Evolutionary conservation across 345 rosid species (phyloP), one percentile per base, ranked within the genome.

Genomic region (Conringia planisiliqua): DNA sequence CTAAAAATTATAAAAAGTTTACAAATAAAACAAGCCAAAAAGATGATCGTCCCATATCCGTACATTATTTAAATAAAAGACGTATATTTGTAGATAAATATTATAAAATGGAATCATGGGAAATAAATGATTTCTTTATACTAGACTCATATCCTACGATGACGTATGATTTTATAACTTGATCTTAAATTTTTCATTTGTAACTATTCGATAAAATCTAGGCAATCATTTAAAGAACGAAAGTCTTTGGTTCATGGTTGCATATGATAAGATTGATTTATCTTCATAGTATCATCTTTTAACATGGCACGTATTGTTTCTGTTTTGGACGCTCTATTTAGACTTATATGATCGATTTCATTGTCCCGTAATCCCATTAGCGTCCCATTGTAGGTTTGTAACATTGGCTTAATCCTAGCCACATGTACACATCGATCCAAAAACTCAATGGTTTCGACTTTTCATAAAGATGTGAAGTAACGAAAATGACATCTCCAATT

Each of bases 401-500:
- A 72, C 32, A 71, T 20, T 51, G 61, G 43, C 22, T 29, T 59
- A 68, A 67, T 26, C 62, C n/a, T 60, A 51, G 38, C 63, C 62
- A 60, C 55, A 40, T 59, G 62, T 67, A 60, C 47, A 50, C 69
- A 51, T 54, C 18, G 7, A 14, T 30, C 63, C 62, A 59, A 51
- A 54, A 16, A 69, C 65, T 42, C 70, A 62, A 42, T 50, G 69
- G 58, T 51, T 22, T 69, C 79, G 20, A 51, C 69, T 30, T 60
- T 42, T 50, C 22, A 54, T 54, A 70, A 54, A 55, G 42, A 62
- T 69, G 17, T 43, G 50, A 54, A 32, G 62, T 30, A 42, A 33
- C 10, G 74, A 76, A 62, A 52, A 17, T 30, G 79, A 68, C 70
- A 52, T 32, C 40, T 52, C 35, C 70, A 68, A 12, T 51, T 51